Conservation (phyloP, 2,329 filamentous ascomycete genomes). For the Lachnellula occidentalis region DNA sequence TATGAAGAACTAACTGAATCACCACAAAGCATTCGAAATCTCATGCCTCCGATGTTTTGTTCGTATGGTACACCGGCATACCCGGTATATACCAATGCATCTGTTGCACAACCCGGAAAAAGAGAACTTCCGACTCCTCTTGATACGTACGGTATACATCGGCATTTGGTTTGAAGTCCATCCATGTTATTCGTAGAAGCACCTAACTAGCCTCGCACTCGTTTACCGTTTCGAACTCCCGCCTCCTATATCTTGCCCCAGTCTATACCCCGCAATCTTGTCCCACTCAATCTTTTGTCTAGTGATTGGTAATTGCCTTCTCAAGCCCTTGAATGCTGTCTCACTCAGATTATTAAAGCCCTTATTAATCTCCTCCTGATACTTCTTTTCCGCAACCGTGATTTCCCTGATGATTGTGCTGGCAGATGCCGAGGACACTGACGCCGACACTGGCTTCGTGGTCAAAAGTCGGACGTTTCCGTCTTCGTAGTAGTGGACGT, state of each 20-base stretch:
- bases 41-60: too few relatives aligned
- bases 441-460: slow-evolving; percentile 65
- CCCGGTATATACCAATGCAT: too few relatives aligned
- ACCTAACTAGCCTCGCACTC: background rate
- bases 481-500: slow-evolving; percentile 99
- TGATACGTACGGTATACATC: background rate
- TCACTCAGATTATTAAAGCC: slow-evolving; percentile 86
- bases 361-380: slow-evolving; percentile 92
- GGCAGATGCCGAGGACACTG: slow-evolving; percentile 57
- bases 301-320: slow-evolving; percentile 90
- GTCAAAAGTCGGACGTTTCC: slow-evolving; percentile 93
- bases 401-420: slow-evolving; percentile 65
- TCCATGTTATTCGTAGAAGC: background rate
- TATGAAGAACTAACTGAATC: too few relatives aligned
- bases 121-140: background rate
- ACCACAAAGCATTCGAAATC: too few relatives aligned
- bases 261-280: slow-evolving; percentile 87
- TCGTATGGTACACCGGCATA: too few relatives aligned
- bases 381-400: slow-evolving; percentile 75
- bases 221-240: slow-evolving; percentile 51
- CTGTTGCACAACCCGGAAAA: background rate
- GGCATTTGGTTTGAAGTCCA: background rate
- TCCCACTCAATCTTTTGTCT: slow-evolving; percentile 99
- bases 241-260: slow-evolving; percentile 75
- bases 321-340: slow-evolving; percentile 88